Evolutionary conservation across 345 rosid genomes (phyloP).

Genomic region (Cardiospermum halicacabum): DNA sequence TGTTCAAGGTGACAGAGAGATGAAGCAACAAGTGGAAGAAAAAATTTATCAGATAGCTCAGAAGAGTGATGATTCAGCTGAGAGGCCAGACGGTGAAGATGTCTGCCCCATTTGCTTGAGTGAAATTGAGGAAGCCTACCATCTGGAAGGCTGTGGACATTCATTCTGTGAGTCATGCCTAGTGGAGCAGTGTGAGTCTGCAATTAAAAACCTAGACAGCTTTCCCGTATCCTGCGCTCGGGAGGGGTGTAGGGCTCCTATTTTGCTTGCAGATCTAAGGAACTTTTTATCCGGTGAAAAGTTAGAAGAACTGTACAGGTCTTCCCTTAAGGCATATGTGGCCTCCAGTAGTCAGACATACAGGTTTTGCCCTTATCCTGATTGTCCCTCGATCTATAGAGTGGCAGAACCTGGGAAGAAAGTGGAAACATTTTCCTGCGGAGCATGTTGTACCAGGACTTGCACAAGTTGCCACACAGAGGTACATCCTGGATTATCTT

Average conservation of each 20-base stretch:
- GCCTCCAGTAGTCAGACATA: conserved; percentile 55
- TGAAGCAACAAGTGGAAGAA: conserved; percentile 59
- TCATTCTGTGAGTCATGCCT: conserved; percentile 65
- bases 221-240: conserved; percentile 76
- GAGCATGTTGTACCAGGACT: conserved; percentile 66
- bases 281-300: conserved; percentile 54
- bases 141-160: conserved; percentile 73
- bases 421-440: conserved; percentile 59
- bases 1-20: conserved; percentile 51
- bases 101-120: conserved; percentile 81
- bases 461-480: conserved; percentile 76
- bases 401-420: conserved; percentile 33
- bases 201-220: conserved; percentile 56
- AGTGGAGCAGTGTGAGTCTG: conserved; percentile 73
- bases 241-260: conserved; percentile 42
- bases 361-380: conserved; percentile 86
- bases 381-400: conserved; percentile 72
- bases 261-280: conserved; percentile 57
- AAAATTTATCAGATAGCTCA: conserved; percentile 45
- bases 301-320: conserved; percentile 75
- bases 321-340: conserved; percentile 62
- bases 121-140: conserved; percentile 71
- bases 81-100: conserved; percentile 24
- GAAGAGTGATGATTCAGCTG: conserved; percentile 20
- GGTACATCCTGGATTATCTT: conserved; percentile 63